These are phyloP conservation scores for Stachybotrys chartarum DNA, from an alignment of 2,329 filamentous ascomycete species.

Conservation along the genomic window DNA sequence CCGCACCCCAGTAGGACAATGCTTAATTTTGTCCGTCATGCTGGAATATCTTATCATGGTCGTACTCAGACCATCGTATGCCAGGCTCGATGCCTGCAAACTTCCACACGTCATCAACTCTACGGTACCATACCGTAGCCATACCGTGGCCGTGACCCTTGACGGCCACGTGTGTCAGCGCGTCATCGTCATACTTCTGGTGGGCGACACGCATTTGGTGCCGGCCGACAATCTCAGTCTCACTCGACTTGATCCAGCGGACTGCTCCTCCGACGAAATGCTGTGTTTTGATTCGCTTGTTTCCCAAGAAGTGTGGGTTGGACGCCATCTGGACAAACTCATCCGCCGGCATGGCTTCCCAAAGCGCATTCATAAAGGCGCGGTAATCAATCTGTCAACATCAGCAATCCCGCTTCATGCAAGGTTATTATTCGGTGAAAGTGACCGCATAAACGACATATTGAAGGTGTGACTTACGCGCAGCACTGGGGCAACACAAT, in stretches of 20 bases:
- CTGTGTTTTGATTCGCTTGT: slow-evolving; percentile 46
- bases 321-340: slow-evolving; percentile 47
- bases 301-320: slow-evolving; percentile 43
- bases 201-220: slow-evolving; percentile 53
- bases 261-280: slow-evolving; percentile 45
- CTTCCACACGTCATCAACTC: slow-evolving; percentile 51
- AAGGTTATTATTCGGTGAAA: no score
- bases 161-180: slow-evolving; percentile 34
- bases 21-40: no score
- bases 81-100: slow-evolving; percentile 47
- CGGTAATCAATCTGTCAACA: slow-evolving; percentile 15
- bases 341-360: slow-evolving; percentile 48
- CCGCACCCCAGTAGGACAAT: no score
- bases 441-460: no score
- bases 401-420: no score
- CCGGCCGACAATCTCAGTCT: slow-evolving; percentile 41
- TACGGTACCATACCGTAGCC: slow-evolving; percentile 48
- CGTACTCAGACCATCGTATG: slow-evolving; percentile 47
- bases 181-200: slow-evolving; percentile 44
- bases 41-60: slow-evolving; percentile 30
- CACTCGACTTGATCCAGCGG: slow-evolving; percentile 40
- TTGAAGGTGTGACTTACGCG: slow-evolving; percentile 7
- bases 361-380: slow-evolving; percentile 42
- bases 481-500: slow-evolving; percentile 43
- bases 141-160: slow-evolving; percentile 51